These are phyloP conservation scores for Ophiosphaerella herpotricha DNA, from an alignment of 2,329 filamentous ascomycete genomes.

Conservation along the genomic window DNA sequence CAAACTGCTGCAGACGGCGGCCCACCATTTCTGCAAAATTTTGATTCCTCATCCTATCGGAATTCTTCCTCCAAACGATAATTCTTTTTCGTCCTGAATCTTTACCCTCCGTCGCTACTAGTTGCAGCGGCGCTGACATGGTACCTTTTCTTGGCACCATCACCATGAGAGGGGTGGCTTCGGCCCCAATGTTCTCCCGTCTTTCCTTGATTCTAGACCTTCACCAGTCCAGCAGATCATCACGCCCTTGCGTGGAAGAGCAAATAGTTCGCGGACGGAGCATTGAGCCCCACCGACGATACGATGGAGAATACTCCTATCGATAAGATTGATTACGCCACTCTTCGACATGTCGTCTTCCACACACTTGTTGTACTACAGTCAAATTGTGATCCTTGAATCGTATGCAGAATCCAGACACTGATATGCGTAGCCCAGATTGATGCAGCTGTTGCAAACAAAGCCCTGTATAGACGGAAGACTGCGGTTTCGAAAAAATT, in stretches of 20 bases:
- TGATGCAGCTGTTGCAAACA: too few relatives aligned
- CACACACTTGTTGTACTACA: neutral
- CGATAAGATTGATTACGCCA: slow-evolving; percentile 26
- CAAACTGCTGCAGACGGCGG: slow-evolving; percentile 1
- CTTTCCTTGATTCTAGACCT: neutral
- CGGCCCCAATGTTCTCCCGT: neutral
- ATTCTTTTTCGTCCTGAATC: neutral
- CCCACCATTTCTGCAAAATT: slow-evolving; percentile 1
- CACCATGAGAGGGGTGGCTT: neutral
- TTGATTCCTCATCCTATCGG: neutral
- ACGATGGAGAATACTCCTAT: slow-evolving; percentile 24
- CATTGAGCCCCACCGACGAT: slow-evolving; percentile 1
- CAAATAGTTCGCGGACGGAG: neutral
- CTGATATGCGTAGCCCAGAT: too few relatives aligned
- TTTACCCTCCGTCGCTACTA: neutral
- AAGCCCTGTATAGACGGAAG: too few relatives aligned
- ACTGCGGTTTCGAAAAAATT: too few relatives aligned
- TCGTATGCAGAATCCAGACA: too few relatives aligned
- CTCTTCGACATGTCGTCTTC: neutral
- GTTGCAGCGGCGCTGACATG: neutral
- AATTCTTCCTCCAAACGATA: neutral
- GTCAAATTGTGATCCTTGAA: too few relatives aligned
- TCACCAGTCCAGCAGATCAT: neutral
- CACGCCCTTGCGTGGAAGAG: neutral
- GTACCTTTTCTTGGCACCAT: neutral